Base-by-base conservation (phyloP, 352 stramenopile species). In the Globisporangium paddicum region DNA sequence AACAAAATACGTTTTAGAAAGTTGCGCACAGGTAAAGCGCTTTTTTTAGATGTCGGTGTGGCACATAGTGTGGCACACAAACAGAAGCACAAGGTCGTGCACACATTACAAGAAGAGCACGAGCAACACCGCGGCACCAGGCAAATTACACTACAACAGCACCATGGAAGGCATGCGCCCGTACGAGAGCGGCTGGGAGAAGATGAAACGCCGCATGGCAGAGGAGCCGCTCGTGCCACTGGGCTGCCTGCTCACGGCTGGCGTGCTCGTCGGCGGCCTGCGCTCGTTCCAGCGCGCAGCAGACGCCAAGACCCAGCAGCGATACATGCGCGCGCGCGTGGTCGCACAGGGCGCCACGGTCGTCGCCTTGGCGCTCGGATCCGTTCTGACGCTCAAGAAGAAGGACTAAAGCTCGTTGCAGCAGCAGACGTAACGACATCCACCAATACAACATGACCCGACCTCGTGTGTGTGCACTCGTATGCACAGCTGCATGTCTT, bases 151-250 rank as follows among this genome's bases (percentile, higher is more conserved):
- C n/a, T n/a, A n/a, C 19, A 58, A 3, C 21, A 35, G 25, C 52
- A 37, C 0, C 18, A 76, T 76, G 69, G 66, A 77, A 35, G 62
- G 63, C 40, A 63, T 77, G 42, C 77, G 68, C 47, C 72, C 72
- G 21, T 71, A 72, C 49, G 83, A 91, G 69, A 87, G 72, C 23
- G 82, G 84, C 16, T 87, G 72, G 68, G 74, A 91, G 58, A 94
- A 94, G 77, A 79, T 86, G 68, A 85, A 90, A 71, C 82, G 84
- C 61, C 81, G 81, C 62, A 80, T 79, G 56, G 42, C 53, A 9
- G 79, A 91, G 59, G 82, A 93, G 56, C 83, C 83, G 49, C 77
- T 91, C n/a, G 83, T 93, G 47, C 83, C 83, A 28, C 60, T 90
- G 16, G 83, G 83, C 21, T 87, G 75, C 25, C 58, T 87, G 21